Evolutionary conservation across 2,329 filamentous ascomycete genomes (phyloP).

Genomic region (Talaromyces sp.): DNA sequence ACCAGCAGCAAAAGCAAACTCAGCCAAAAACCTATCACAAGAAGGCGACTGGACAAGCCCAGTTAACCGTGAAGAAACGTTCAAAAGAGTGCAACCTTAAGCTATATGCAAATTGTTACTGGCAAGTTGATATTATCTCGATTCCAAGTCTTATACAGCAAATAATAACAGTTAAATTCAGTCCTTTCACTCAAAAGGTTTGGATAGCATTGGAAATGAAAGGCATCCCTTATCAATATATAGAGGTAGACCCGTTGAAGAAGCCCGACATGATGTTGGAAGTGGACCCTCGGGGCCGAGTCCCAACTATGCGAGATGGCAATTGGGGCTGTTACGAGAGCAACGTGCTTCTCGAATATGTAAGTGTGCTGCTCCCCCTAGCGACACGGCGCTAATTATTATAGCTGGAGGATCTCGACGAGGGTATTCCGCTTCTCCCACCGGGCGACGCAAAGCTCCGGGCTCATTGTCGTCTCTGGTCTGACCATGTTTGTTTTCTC

Average conservation of each 20-base stretch:
- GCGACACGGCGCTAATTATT: background rate
- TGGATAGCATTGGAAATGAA: constrained; percentile 87
- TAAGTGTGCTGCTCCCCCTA: constrained; percentile 33
- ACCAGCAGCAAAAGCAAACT: constrained; percentile 26
- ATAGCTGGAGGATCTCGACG: constrained; percentile 69
- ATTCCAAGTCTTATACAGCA: constrained; percentile 11
- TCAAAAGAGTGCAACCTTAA: constrained; percentile 66
- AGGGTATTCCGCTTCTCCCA: constrained; percentile 59
- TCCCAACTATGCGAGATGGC: constrained; percentile 71
- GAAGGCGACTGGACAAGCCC: constrained; percentile 66
- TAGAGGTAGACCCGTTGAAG: constrained; percentile 76
- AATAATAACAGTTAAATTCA: constrained; percentile 26
- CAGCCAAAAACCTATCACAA: constrained; percentile 65
- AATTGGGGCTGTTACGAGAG: constrained; percentile 82
- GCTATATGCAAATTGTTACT: constrained; percentile 78
- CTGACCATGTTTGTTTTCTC: constrained; percentile 42
- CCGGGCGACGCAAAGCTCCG: constrained; percentile 59
- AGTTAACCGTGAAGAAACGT: constrained; percentile 64
- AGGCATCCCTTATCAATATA: constrained; percentile 74
- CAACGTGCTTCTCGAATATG: constrained; percentile 78
- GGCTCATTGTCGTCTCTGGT: constrained; percentile 74
- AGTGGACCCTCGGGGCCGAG: constrained; percentile 68
- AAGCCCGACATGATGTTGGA: constrained; percentile 67
- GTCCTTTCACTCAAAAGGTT: constrained; percentile 79
- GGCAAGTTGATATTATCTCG: constrained; percentile 48